Base-by-base conservation (phyloP, 768 basidiomycete species). In the Boletus coccyginus region DNA sequence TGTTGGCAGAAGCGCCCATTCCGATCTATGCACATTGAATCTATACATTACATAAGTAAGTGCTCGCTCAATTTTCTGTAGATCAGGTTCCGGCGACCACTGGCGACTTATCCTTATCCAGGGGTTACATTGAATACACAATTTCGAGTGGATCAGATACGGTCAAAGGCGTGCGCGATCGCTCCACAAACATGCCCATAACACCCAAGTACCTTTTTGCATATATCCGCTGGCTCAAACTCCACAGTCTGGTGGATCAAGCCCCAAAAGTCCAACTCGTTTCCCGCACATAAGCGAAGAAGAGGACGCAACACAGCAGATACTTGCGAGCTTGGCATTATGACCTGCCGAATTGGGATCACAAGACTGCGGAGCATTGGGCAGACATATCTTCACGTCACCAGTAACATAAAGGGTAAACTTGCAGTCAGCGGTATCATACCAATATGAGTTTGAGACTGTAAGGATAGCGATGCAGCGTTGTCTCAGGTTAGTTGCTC, bases 121-220 rank as follows among this genome's bases (percentile, higher is more conserved):
- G 49, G 27, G 36, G 33, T 51, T 33, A 32, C 50, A 43, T 19
- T 8, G 50, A 24, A 29, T 39, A 7, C 21, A n/a, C 35, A 19
- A 21, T 7, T 39, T 16, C 31, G 21, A 32, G 38, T 21, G 11
- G 48, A 54, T 63, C 35, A 36, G 48, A 10, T 21, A 19, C 19
- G 36, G n/a, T 40, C 19, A 33, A 12, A 19, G 13, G 27, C 19
- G 31, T 32, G 39, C 3, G 19, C 16, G 44, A 62, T 65, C 55
- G 63, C 63, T 58, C 63, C 59, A 57, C 35, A 49, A 13, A 35
- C 49, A 10, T 36, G 49, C 62, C 38, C 36, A 14, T 38, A 27
- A 32, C 45, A 16, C 10, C 31, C 42, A 17, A 33, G 41, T 29
- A 24, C 14, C 19, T n/a, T 47, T 6, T 47, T 6, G 43, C 35